phyloP scores from a whole-genome alignment of 2,329 filamentous ascomycete species.

The Penicillium expansum region DNA sequence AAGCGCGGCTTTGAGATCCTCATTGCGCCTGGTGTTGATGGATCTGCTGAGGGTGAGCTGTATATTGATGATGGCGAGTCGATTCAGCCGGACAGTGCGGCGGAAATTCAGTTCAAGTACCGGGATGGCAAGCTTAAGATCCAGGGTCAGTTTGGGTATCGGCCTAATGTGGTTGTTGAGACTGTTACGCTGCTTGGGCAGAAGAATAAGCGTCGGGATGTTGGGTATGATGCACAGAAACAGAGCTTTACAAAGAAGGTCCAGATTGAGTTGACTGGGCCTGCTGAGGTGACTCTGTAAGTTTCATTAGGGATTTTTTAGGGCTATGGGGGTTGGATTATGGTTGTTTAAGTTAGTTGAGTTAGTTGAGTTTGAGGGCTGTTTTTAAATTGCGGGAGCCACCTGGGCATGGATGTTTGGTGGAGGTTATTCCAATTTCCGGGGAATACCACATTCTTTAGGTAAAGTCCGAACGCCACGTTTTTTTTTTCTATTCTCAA shows the following conservation, averaged over 20 bases:
- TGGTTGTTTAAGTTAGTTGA: background rate
- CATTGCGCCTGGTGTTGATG: conserved; percentile 62
- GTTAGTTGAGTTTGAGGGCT: background rate
- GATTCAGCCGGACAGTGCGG: conserved; percentile 56
- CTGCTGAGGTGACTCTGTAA: conserved; percentile 18
- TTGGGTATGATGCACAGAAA: conserved; percentile 15
- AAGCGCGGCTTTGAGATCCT: conserved; percentile 68
- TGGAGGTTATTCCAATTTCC: background rate
- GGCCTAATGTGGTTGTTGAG: conserved; percentile 31
- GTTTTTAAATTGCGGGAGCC: background rate
- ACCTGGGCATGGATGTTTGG: no score
- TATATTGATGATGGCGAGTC: conserved; percentile 78
- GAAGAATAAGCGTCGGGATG: conserved; percentile 11
- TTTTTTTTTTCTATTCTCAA: background rate
- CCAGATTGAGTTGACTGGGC: conserved; percentile 23
- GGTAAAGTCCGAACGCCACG: background rate
- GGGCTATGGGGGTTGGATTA: background rate
- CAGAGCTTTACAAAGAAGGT: conserved; percentile 27
- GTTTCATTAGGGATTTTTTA: no score
- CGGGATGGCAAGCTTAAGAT: conserved; percentile 44
- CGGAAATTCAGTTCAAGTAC: conserved; percentile 61
- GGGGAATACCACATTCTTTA: background rate
- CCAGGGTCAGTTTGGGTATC: conserved; percentile 30
- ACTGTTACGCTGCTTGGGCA: conserved; percentile 35
- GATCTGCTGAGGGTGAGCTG: conserved; percentile 63